These are phyloP conservation scores for Stemphylium vesicarium DNA, from an alignment of 2,329 filamentous ascomycete species.

Conservation along the genomic window DNA sequence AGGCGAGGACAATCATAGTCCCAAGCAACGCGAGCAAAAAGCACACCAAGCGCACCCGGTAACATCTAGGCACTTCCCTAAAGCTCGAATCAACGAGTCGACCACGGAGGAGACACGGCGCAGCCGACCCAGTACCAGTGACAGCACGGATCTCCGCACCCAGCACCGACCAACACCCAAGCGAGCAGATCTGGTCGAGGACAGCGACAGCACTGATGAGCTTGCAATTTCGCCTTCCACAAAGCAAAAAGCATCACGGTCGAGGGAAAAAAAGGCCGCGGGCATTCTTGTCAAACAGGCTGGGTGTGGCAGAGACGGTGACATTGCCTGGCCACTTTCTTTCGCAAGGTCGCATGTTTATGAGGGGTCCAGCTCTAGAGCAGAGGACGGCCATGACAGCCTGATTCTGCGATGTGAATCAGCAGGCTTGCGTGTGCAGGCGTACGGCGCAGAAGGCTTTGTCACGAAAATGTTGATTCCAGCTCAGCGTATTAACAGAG, in stretches of 20 bases:
- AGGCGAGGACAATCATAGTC: slow-evolving; percentile 10
- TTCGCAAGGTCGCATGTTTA: slow-evolving; percentile 26
- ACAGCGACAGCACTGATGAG: slow-evolving; percentile 26
- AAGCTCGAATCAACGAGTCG: slow-evolving; percentile 33
- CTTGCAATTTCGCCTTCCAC: slow-evolving; percentile 17
- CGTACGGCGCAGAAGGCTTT: slow-evolving; percentile 2
- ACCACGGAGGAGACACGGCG: slow-evolving; percentile 7
- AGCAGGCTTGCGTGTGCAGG: slow-evolving; percentile 4
- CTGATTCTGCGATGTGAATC: slow-evolving; percentile 3
- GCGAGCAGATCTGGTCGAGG: background rate
- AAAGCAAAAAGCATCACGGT: background rate
- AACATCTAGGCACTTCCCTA: slow-evolving; percentile 22
- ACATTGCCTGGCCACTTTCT: slow-evolving; percentile 20
- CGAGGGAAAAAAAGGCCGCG: slow-evolving; percentile 4
- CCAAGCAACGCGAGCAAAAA: background rate
- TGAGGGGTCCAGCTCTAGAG: background rate
- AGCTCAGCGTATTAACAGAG: slow-evolving; percentile 19
- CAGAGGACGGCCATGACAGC: background rate
- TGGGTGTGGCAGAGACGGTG: background rate
- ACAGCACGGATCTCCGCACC: slow-evolving; percentile 16
- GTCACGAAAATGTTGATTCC: slow-evolving; percentile 7
- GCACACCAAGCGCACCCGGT: background rate
- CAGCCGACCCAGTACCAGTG: background rate
- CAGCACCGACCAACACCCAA: slow-evolving; percentile 15
- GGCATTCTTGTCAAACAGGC: slow-evolving; percentile 6